Base-by-base conservation (phyloP, 208 protist genomes). In the Sergeia podlipaevii region DNA sequence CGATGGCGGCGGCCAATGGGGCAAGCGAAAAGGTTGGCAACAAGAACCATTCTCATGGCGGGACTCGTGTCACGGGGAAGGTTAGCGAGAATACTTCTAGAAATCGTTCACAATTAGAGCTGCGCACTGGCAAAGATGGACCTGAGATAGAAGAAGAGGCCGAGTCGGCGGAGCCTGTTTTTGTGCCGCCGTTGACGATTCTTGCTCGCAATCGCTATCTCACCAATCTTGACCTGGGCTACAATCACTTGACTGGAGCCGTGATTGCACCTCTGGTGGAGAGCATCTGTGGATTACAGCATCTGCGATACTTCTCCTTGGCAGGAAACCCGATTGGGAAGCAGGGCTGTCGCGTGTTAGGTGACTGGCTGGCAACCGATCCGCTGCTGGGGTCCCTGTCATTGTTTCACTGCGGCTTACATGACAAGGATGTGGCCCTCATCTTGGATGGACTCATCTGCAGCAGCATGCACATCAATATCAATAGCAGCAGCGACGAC, bases 361-460 rank as follows among this genome's bases (percentile, higher is more conserved):
- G 72, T 1, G n/a, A 51, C 24, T 85, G 70, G 62, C 65, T 85
- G 2, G 52, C 52, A 7, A 65, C 34, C 0, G 56, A 77, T 52
- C 70, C 77, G 18, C 49, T 71, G 2, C 62, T 91, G 23, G 63
- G 66, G 26, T 52, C 59, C 41, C 55, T 91, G n/a, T 75, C 62
- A 8, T 44, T 93, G 6, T 79, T 75, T 33, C 71, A 93, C 42
- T 89, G 84, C 34, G 64, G 41, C 2, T 56, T 93, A n/a, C 59
- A 54, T 43, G 85, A 93, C 32, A 34, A 15, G 11, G 79, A 78
- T 34, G 65, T 81, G 47, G 60, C 74, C 24, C 54, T 55, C 4
- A 27, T 89, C 11, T 49, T 88, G 6, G 38, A 70, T 13, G 77
- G 57, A 3, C 66, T 91, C n/a, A n/a, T n/a, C 0, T 54, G 0